These are phyloP conservation scores for Candida sithepensis DNA, from an alignment of 805 yeast genomes.

Conservation along the genomic window DNA sequence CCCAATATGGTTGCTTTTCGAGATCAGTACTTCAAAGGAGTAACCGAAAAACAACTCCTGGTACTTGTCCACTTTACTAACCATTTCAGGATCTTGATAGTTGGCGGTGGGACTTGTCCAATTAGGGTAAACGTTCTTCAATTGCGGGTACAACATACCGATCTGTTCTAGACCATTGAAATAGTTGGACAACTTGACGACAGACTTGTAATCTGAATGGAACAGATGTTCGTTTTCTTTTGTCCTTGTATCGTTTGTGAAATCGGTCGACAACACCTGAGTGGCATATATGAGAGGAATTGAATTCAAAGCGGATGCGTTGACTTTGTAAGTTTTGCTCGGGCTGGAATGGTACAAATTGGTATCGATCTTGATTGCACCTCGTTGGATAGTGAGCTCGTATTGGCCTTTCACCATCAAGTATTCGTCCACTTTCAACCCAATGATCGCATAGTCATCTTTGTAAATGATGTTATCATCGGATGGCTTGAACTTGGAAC, in stretches of 20 bases:
- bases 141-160: constrained; percentile 40
- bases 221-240: constrained; percentile 37
- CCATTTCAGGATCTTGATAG: no score
- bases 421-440: constrained; percentile 40
- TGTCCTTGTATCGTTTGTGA: constrained; percentile 28
- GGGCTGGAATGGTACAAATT: constrained; percentile 28
- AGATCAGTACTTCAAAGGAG: constrained; percentile 35
- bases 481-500: constrained; percentile 37
- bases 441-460: constrained; percentile 34
- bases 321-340: constrained; percentile 18
- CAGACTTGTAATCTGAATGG: constrained; percentile 38
- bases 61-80: constrained; percentile 7
- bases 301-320: constrained; percentile 33
- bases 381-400: constrained; percentile 39
- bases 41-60: constrained; percentile 29
- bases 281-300: constrained; percentile 44
- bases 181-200: constrained; percentile 35
- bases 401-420: constrained; percentile 48
- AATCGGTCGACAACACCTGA: constrained; percentile 32
- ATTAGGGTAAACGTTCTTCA: constrained; percentile 39
- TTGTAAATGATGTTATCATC: constrained; percentile 36
- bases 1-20: constrained; percentile 27
- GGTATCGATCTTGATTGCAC: constrained; percentile 44
- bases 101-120: constrained; percentile 11
- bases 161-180: constrained; percentile 44